These are phyloP conservation scores for Penicillium sp. DNA, from an alignment of 2,329 filamentous ascomycete species.

Conservation along the genomic window DNA sequence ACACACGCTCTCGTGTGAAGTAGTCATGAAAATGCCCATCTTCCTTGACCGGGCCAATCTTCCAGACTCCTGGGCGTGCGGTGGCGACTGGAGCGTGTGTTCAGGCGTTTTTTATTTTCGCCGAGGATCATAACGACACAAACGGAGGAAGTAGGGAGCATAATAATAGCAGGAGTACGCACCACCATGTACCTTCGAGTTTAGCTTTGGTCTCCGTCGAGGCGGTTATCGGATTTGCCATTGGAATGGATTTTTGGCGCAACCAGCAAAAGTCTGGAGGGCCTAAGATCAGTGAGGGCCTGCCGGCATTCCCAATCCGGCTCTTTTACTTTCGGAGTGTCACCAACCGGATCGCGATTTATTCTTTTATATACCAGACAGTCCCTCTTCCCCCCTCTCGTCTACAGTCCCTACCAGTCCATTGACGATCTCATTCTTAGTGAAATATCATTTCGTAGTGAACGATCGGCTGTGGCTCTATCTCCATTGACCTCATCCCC, in stretches of 20 bases:
- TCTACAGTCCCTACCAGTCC: too few species aligned
- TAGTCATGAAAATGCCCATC: not conserved
- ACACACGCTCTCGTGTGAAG: not conserved
- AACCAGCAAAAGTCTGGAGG: not conserved
- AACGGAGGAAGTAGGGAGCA: not conserved
- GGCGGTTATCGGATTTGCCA: not conserved
- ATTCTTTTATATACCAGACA: not conserved
- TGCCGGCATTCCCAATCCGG: not conserved
- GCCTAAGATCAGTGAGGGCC: not conserved
- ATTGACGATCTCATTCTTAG: not conserved
- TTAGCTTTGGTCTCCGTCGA: not conserved
- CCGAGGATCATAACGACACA: not conserved
- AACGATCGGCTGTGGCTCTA: not conserved
- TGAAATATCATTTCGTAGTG: not conserved
- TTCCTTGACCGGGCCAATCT: not conserved
- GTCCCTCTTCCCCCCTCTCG: not conserved
- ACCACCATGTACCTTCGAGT: not conserved
- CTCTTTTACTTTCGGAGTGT: not conserved
- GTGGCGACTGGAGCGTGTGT: not conserved
- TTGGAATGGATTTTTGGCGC: not conserved
- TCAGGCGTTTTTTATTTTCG: slow-evolving; percentile 2
- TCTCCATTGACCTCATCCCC: too few species aligned
- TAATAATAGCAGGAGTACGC: not conserved
- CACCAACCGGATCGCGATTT: not conserved
- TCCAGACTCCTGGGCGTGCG: not conserved